Conservation (phyloP, 75 land plant species). For the Pseudotsuga menziesii region DNA sequence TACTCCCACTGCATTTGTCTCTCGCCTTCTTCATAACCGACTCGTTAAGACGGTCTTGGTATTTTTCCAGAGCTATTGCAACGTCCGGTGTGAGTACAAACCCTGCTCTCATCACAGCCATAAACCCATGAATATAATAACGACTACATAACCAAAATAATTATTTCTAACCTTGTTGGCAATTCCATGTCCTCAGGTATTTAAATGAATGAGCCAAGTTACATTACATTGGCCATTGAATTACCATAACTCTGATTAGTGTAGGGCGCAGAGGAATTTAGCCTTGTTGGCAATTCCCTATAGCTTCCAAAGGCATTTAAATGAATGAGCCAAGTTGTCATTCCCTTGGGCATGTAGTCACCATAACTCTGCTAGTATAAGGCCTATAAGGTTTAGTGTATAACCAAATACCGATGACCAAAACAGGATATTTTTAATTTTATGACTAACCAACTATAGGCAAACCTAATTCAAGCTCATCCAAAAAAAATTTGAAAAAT, state of each 20-base stretch:
- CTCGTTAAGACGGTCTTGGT: conserved; percentile 8
- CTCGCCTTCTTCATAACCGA: conserved; percentile 26
- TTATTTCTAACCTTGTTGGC: too few species aligned
- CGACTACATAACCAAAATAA: too few species aligned
- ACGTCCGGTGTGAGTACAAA: conserved; percentile 6
- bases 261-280: background rate
- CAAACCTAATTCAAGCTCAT: too few species aligned
- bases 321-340: too few species aligned
- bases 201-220: background rate
- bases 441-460: too few species aligned
- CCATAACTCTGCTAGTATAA: too few species aligned
- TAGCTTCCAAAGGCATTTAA: background rate
- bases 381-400: too few species aligned
- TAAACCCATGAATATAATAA: background rate
- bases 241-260: background rate
- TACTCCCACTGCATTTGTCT: conserved; percentile 15
- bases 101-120: background rate
- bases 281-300: background rate
- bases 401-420: too few species aligned
- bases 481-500: too few species aligned
- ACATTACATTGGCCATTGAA: background rate
- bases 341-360: too few species aligned
- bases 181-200: background rate
- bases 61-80: background rate
- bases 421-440: too few species aligned